phyloP scores from a whole-genome alignment of 495 filamentous ascomycete species.

The Hypoxylon intermedium region DNA sequence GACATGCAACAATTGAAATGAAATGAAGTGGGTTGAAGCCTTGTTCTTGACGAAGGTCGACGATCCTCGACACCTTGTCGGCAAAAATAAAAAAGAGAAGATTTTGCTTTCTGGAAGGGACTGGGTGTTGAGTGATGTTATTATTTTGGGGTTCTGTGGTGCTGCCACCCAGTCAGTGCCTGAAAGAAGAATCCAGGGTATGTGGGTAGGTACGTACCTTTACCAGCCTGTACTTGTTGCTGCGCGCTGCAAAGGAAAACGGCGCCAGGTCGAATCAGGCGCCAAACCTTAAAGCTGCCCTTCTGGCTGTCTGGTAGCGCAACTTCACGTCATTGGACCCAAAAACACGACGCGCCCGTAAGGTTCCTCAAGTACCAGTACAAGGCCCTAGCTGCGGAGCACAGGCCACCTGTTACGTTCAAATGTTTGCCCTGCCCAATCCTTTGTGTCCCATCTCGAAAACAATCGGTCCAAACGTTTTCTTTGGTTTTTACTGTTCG shows the following conservation, averaged over 20 bases:
- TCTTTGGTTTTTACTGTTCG: no score
- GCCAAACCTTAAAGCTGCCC: conserved; percentile 3
- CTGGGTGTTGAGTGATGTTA: conserved; percentile 36
- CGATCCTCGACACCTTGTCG: conserved; percentile 41
- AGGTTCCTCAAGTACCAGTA: neutral
- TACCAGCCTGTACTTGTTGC: neutral
- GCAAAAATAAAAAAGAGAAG: conserved; percentile 30
- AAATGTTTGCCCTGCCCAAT: neutral
- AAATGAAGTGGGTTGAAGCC: conserved; percentile 1
- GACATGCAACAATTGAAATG: conserved; percentile 27
- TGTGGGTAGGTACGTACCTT: conserved; percentile 21
- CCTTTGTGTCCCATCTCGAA: no score
- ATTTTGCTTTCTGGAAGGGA: conserved; percentile 20
- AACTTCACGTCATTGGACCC: conserved; percentile 29
- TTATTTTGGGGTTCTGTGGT: conserved; percentile 27
- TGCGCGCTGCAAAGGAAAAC: conserved; percentile 1
- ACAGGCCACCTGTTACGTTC: conserved; percentile 10
- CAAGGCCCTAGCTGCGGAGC: neutral
- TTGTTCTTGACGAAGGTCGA: conserved; percentile 21
- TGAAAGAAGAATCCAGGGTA: conserved; percentile 18
- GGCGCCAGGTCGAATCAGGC: conserved; percentile 11
- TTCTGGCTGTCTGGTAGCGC: conserved; percentile 10
- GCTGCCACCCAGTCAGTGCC: conserved; percentile 3
- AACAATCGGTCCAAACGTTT: no score
- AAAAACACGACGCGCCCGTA: conserved; percentile 20